Evolutionary conservation across 2,329 filamentous ascomycete genomes (phyloP).

Genomic region (Beauveria australis): DNA sequence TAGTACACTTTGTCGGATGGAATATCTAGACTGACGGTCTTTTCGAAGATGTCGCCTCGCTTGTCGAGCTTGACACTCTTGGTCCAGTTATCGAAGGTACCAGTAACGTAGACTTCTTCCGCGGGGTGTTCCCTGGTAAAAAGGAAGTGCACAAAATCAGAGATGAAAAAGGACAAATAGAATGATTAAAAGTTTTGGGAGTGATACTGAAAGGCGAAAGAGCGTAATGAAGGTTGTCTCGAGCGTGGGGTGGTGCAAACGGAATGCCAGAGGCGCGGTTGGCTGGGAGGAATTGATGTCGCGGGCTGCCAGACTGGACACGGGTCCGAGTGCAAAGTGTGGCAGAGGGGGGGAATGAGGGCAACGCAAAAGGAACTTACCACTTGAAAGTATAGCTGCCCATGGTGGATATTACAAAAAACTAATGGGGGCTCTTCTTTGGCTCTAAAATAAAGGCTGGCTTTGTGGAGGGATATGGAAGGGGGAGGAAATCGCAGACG

Average conservation of each 20-base stretch:
- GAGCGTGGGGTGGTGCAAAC: background rate
- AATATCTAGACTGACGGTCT: constrained; percentile 66
- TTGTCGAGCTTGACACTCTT: constrained; percentile 80
- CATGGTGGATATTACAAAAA: constrained; percentile 36
- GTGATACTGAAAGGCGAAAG: background rate
- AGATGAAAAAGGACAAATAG: background rate
- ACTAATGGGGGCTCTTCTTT: constrained; percentile 12
- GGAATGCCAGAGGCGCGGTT: constrained; percentile 5
- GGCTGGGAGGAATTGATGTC: background rate
- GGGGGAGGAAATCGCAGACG: constrained; percentile 1
- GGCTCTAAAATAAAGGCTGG: background rate
- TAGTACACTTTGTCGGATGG: constrained; percentile 72
- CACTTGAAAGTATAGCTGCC: constrained; percentile 64
- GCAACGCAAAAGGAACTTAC: constrained; percentile 35
- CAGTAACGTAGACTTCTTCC: constrained; percentile 86
- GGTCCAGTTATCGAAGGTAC: constrained; percentile 90
- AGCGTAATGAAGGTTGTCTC: background rate
- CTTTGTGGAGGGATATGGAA: constrained; percentile 10
- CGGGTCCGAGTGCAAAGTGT: background rate
- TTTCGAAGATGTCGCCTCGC: constrained; percentile 64
- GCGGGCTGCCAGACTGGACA: background rate
- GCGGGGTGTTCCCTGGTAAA: constrained; percentile 67
- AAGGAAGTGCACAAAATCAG: background rate
- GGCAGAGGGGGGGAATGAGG: background rate
- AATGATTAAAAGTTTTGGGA: background rate